Evolutionary conservation across 169 alveolate genomes (phyloP), one percentile per base, ranked within the genome.

Genomic region (Theileria orientalis): DNA sequence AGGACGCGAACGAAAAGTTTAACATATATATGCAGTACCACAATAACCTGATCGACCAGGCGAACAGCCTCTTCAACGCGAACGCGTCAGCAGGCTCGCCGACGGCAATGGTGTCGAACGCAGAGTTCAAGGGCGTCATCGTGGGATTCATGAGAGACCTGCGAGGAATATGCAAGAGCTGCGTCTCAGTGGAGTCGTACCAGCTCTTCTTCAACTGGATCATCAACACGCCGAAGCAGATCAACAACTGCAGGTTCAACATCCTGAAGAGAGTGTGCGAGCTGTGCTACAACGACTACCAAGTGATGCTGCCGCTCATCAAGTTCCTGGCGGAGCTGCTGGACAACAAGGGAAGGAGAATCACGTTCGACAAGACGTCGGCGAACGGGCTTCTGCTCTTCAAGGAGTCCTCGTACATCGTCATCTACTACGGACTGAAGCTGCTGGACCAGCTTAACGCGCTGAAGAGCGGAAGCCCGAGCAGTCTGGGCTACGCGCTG

Each of bases 361-460:
- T 95, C 21, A 85, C 92, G 35, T 95, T 95, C 70, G 97, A 94
- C 46, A 94, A 92, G 77, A 90, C 97, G 0, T 91, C 96, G 51
- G 96, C 98, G 14, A 93, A 93, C 72, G 98, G 98, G 60, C 93
- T 94, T 47, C 85, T 93, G 54, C 86, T 94, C 44, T 94, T 94
- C 87, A 91, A 91, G 86, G 96, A 93, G 63, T 94, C 92, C 14
- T 89, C 97, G 3, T 83, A 91, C 54, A 87, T 93, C 30, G 86
- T 94, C 46, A 84, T 90, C 68, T 80, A 85, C 19, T 90, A 90
- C 44, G 91, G 90, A 8, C 75, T 77, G 29, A 90, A 83, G 70
- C 33, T 76, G 64, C 52, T 76, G 41, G 60, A 49, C 7, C 90
- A 82, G 46, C 30, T 82, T 52, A 37, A 44, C 7, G 67, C 69